Base-by-base conservation (phyloP, 176 grass and related monocot genomes). In the Phyllostachys edulis region DNA sequence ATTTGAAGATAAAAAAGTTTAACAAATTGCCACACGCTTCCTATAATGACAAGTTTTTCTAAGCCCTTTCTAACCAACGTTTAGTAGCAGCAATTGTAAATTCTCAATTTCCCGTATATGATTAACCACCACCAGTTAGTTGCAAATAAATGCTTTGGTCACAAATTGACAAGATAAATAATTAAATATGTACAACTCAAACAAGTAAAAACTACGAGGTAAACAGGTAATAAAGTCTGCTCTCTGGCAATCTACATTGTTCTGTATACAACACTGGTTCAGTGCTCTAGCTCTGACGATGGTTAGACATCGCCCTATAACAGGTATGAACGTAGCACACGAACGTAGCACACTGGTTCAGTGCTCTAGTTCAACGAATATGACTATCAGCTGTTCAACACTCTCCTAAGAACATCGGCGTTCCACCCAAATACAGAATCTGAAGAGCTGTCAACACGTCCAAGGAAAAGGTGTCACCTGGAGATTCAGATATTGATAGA, bases 381-480 rank as follows among this genome's bases (percentile, higher is more conserved):
- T 3, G 89, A 84, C 60, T 91, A 83, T 37, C 83, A 86, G 21
- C 87, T 91, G 21, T 91, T 90, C 57, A 94, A 68, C 50, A 89
- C 86, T 65, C 77, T 65, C 77, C 89, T 91, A 61, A 94, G 77
- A 67, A 87, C 84, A 71, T 92, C 92, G 27, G 27, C 60, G 23
- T 90, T 88, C 92, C 92, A 94, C 63, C 92, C 90, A 5, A 92
- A 94, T 21, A 88, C 82, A 20, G 89, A 94, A 80, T 92, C 92
- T 20, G 90, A 90, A 82, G 90, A 92, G 87, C 92, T 94, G 90
- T 88, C 52, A 92, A 94, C 79, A 94, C 73, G 86, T 91, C 79
- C 67, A 84, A 81, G 71, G 80, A 89, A 91, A 88, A 90, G 85
- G 88, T 91, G 90, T 94, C 90, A 94, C 92, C 92, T 94, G 92